Conservation (phyloP, 306 rosid genomes). For the Trifolium fragiferum region DNA sequence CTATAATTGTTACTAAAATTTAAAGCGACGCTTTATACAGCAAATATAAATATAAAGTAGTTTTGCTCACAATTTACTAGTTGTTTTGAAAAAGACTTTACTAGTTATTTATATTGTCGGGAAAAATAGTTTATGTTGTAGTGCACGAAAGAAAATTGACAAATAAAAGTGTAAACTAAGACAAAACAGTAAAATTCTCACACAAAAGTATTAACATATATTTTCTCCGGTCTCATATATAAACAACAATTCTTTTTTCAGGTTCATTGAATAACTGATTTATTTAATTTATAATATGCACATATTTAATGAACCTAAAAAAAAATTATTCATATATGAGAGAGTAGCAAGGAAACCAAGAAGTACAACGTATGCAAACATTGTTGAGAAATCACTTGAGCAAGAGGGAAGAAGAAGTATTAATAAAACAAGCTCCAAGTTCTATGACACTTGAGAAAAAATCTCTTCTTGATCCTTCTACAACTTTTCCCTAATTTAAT, state of each 20-base stretch:
- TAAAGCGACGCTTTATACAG: too few relatives aligned
- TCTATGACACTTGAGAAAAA: constrained; percentile 37
- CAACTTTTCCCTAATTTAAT: constrained; percentile 66
- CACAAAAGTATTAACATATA: not conserved
- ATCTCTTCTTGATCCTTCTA: constrained; percentile 61
- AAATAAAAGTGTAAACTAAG: not conserved
- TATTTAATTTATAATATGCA: too few relatives aligned
- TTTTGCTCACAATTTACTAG: too few relatives aligned
- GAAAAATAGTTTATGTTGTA: not conserved
- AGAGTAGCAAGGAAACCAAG: not conserved
- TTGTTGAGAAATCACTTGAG: constrained; percentile 28
- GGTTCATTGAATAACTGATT: too few relatives aligned
- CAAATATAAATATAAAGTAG: too few relatives aligned
- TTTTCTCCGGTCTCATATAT: too few relatives aligned
- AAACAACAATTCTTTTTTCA: too few relatives aligned
- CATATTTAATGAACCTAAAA: too few relatives aligned
- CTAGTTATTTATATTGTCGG: not conserved
- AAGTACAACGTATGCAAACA: constrained; percentile 14
- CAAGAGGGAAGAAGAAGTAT: constrained; percentile 48
- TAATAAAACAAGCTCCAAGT: constrained; percentile 29
- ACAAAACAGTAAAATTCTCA: not conserved
- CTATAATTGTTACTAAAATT: too few relatives aligned
- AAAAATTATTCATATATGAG: too few relatives aligned
- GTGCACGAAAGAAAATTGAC: not conserved
- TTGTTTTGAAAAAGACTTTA: too few relatives aligned